Evolutionary conservation across 805 yeast species (phyloP).

Genomic region (Ogataea nonfermentans): DNA sequence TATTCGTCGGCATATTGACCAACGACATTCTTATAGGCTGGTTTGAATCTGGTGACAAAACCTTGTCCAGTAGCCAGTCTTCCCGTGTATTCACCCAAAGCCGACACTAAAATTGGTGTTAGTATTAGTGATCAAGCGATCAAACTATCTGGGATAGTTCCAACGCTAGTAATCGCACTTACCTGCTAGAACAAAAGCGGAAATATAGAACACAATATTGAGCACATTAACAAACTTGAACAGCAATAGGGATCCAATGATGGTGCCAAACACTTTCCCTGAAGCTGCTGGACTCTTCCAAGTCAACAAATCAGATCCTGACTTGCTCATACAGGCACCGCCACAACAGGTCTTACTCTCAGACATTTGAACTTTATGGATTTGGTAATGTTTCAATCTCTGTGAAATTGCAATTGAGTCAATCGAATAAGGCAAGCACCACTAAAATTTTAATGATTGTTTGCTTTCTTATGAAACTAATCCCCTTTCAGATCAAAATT

Average conservation of each 20-base stretch:
- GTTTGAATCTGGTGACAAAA: slow-evolving; percentile 72
- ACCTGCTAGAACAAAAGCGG: slow-evolving; percentile 51
- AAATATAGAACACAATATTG: slow-evolving; percentile 57
- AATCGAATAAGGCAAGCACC: not conserved
- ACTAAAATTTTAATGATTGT: not conserved
- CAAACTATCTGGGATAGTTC: not conserved
- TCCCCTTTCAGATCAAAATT: slow-evolving; percentile 9
- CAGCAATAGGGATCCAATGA: slow-evolving; percentile 52
- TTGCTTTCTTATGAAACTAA: slow-evolving; percentile 5
- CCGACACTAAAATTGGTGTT: slow-evolving; percentile 43
- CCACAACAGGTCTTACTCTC: slow-evolving; percentile 30
- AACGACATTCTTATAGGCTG: slow-evolving; percentile 41
- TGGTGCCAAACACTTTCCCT: slow-evolving; percentile 70
- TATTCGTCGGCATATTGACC: slow-evolving; percentile 30
- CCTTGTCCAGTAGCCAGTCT: slow-evolving; percentile 76
- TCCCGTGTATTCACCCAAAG: slow-evolving; percentile 74
- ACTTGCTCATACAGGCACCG: slow-evolving; percentile 31
- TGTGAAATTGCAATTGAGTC: slow-evolving; percentile 1
- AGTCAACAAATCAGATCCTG: slow-evolving; percentile 45
- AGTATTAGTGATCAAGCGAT: slow-evolving; percentile 9
- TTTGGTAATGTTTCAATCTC: not conserved
- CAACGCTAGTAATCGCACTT: slow-evolving; percentile 14
- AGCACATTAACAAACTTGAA: slow-evolving; percentile 63
- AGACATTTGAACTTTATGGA: slow-evolving; percentile 11
- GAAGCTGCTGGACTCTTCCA: slow-evolving; percentile 78